Evolutionary conservation across 352 stramenopile species (phyloP), one percentile per base, ranked within the genome.

Genomic region (Phytopythium helicoides): DNA sequence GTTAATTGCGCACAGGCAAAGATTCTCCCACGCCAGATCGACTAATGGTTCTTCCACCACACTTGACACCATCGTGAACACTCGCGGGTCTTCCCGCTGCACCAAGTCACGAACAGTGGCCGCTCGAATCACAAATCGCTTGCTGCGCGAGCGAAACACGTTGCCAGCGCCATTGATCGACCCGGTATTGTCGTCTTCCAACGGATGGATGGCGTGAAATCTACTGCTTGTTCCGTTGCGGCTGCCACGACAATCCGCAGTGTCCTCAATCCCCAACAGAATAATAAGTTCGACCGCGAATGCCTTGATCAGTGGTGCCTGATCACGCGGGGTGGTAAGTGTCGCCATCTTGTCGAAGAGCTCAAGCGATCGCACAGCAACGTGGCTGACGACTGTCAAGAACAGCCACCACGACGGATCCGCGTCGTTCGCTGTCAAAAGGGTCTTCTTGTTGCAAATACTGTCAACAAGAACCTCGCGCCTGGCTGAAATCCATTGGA

Each of bases 381-480:
- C 59, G 66, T 71, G 86, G 56, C 82, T 41, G 3, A 83, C 73
- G 12, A 71, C 65, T 1, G 65, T 61, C 35, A 89, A 71, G 47
- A 71, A 76, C 21, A 89, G 37, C 76, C 79, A 89, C 79, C 79
- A 89, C 4, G 64, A 60, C 33, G 64, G 66, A 50, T 71, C 69
- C 1, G 42, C 39, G 28, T 53, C 26, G 12, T 68, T 63, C 23
- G 62, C 56, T 9, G 35, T 36, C 42, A 22, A 8, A 9, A 9
- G 16, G 3, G 11, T n/a, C 23, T 49, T 49, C 19, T 71, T 47
- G 10, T 76, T 47, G 15, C 76, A 62, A 16, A 89, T 46, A 34
- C 75, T 53, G 31, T 81, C 68, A 28, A 55, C 69, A 16, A 89
- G 42, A n/a, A 77, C 59, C 16, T 81, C 63, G 16, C 75, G 76